A percentile compares a stretch with the other conserved stretches of the same genome.
Evolutionary conservation across 257 asterid genomes (phyloP).

Genomic region (Verbascum thapsus): DNA sequence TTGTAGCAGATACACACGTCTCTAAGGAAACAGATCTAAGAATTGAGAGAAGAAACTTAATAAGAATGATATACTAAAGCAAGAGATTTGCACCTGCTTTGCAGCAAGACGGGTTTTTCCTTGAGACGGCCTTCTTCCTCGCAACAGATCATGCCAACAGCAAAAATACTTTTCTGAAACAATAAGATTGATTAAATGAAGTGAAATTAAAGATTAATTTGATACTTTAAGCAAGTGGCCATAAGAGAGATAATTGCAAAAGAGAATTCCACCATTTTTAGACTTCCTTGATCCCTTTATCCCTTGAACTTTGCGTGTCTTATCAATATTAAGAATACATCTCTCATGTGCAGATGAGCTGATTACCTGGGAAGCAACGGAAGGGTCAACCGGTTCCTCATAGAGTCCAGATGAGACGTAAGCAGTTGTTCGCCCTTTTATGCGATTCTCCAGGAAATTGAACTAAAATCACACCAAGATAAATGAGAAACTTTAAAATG

Average conservation of each 20-base stretch:
- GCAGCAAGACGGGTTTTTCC: constrained; percentile 89
- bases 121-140: constrained; percentile 98
- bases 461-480: constrained; percentile 51
- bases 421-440: constrained; percentile 47
- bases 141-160: constrained; percentile 97
- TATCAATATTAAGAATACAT: constrained; percentile 12
- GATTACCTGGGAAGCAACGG: constrained; percentile 91
- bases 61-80: constrained; percentile 18
- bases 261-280: constrained; percentile 19
- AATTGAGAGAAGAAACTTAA: constrained; percentile 7
- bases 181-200: constrained; percentile 25
- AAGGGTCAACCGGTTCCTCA: constrained; percentile 85
- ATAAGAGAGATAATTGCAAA: constrained; percentile 23
- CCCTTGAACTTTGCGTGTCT: constrained; percentile 15
- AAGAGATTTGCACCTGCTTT: constrained; percentile 67
- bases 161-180: constrained; percentile 75
- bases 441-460: constrained; percentile 76
- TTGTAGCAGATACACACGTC: neutral
- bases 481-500: constrained; percentile 27
- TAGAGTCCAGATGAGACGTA: constrained; percentile 63
- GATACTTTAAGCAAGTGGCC: constrained; percentile 22
- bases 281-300: neutral
- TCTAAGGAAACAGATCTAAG: constrained; percentile 18
- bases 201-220: constrained; percentile 15
- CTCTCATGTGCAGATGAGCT: constrained; percentile 8